A percentile compares a stretch with the other conserved stretches of the same genome.
Conservation (phyloP, 768 basidiomycete species). For the Russula foetens region DNA sequence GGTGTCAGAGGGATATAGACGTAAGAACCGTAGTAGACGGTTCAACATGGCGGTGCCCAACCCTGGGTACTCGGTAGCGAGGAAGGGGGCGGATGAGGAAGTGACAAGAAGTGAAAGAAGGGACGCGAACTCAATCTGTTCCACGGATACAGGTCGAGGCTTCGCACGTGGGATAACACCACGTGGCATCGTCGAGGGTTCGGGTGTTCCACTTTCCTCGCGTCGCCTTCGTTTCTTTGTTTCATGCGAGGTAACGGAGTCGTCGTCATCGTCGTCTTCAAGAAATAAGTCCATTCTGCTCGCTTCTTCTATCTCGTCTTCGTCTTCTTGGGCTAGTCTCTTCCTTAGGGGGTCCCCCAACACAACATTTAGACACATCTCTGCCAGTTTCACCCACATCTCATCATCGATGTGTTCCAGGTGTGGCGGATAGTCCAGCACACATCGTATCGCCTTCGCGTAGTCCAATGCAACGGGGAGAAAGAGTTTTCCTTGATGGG, state of each 20-base stretch:
- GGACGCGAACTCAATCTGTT: slow-evolving; percentile 66
- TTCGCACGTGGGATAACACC: slow-evolving; percentile 16
- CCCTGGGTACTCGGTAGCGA: slow-evolving; percentile 33
- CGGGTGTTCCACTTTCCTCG: slow-evolving; percentile 7
- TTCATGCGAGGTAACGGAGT: slow-evolving; percentile 16
- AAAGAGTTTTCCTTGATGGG: slow-evolving; percentile 45
- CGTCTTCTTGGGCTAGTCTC: slow-evolving; percentile 28
- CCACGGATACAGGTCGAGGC: slow-evolving; percentile 33
- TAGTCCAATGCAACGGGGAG: slow-evolving; percentile 69
- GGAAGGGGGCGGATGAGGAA: slow-evolving; percentile 51
- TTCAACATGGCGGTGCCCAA: slow-evolving; percentile 48
- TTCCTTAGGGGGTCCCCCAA: slow-evolving; percentile 48
- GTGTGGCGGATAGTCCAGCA: slow-evolving; percentile 66
- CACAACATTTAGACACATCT: slow-evolving; percentile 70
- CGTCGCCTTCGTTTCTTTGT: slow-evolving; percentile 33
- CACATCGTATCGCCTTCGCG: slow-evolving; percentile 60
- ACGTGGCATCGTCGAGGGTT: slow-evolving; percentile 5
- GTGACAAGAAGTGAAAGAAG: slow-evolving; percentile 53
- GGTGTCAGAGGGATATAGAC: slow-evolving; percentile 60
- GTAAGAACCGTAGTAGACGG: slow-evolving; percentile 56
- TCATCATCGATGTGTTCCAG: slow-evolving; percentile 61
- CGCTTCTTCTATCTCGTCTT: slow-evolving; percentile 23
- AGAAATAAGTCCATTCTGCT: slow-evolving; percentile 26
- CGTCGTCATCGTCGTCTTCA: slow-evolving; percentile 26
- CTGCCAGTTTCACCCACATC: slow-evolving; percentile 60